A percentile compares a stretch with the other conserved stretches of the same genome.
Conservation (phyloP, 1,284 basidiomycete species). For the Cystobasidium pallidum region DNA sequence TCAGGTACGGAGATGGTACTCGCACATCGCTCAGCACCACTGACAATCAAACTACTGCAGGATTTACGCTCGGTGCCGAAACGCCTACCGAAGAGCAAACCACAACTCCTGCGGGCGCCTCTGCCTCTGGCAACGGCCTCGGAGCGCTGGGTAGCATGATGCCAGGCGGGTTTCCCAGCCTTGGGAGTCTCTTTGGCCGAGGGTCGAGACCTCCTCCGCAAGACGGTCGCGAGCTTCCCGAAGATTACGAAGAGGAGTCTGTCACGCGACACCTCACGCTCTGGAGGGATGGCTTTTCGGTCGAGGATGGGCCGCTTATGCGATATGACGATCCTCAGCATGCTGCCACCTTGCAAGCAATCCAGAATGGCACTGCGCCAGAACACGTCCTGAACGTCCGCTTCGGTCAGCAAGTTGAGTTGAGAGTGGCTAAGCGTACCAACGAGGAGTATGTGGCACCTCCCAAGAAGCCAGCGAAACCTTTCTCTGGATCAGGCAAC, state of each 20-base stretch:
- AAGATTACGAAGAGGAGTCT: conserved; percentile 61
- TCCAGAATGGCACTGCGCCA: conserved; percentile 81
- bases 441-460: conserved; percentile 73
- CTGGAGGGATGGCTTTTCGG: conserved; percentile 91
- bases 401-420: conserved; percentile 80
- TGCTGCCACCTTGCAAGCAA: conserved; percentile 71
- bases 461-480: conserved; percentile 58
- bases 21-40: background rate
- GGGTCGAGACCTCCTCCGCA: conserved; percentile 18
- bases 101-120: conserved; percentile 63
- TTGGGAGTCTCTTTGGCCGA: conserved; percentile 41
- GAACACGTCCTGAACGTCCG: conserved; percentile 74
- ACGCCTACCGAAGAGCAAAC: conserved; percentile 71
- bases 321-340: conserved; percentile 81
- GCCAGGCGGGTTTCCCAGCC: conserved; percentile 46
- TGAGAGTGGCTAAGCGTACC: conserved; percentile 75
- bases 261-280: conserved; percentile 82
- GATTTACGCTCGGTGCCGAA: conserved; percentile 83
- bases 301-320: conserved; percentile 86
- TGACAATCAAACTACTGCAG: conserved; percentile 60
- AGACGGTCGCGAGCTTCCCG: conserved; percentile 55
- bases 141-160: conserved; percentile 46
- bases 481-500: conserved; percentile 78
- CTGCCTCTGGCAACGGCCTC: conserved; percentile 44
- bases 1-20: background rate